A percentile compares a stretch with the other conserved stretches of the same genome.
These are phyloP conservation scores for Pythium angustatum DNA, from an alignment of 352 stramenopile genomes.

Conservation along the genomic window DNA sequence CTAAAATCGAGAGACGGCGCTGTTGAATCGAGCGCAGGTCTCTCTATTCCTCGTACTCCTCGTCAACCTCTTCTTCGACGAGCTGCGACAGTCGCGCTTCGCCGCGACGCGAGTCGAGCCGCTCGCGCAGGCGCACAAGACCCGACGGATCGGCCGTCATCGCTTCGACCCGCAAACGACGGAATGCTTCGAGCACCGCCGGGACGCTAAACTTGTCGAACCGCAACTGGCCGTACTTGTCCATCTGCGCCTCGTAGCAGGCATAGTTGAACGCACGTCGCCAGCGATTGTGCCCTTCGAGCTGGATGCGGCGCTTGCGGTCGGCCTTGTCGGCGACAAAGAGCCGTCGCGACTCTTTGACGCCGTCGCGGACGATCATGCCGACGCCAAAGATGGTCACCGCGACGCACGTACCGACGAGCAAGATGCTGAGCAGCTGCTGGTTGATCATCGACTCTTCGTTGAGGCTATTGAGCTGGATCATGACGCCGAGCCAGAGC, in stretches of 20 bases:
- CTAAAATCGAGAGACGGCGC: constrained; percentile 3
- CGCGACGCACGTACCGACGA: constrained; percentile 60
- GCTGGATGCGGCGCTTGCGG: constrained; percentile 41
- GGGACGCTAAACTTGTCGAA: constrained; percentile 51
- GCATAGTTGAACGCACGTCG: constrained; percentile 55
- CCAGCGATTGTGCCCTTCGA: constrained; percentile 46
- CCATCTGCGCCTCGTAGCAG: constrained; percentile 51
- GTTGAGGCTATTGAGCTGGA: constrained; percentile 64
- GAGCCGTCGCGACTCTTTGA: constrained; percentile 45
- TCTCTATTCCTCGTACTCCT: constrained; percentile 18
- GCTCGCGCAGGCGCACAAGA: constrained; percentile 13
- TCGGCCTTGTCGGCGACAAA: constrained; percentile 43
- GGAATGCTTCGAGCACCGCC: constrained; percentile 55
- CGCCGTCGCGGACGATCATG: constrained; percentile 62
- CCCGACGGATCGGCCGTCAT: neutral
- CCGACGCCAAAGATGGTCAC: constrained; percentile 63
- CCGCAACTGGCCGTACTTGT: constrained; percentile 40
- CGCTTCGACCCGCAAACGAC: constrained; percentile 33
- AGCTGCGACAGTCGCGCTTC: constrained; percentile 31
- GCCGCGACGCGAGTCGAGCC: constrained; percentile 11
- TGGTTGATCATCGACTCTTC: constrained; percentile 67
- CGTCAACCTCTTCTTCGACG: constrained; percentile 29
- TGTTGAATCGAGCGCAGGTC: neutral
- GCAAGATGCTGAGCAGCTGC: constrained; percentile 54
- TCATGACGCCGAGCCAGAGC: constrained; percentile 80